Conservation (phyloP, 2,329 filamentous ascomycete genomes). For the Calonectria ilicicola region DNA sequence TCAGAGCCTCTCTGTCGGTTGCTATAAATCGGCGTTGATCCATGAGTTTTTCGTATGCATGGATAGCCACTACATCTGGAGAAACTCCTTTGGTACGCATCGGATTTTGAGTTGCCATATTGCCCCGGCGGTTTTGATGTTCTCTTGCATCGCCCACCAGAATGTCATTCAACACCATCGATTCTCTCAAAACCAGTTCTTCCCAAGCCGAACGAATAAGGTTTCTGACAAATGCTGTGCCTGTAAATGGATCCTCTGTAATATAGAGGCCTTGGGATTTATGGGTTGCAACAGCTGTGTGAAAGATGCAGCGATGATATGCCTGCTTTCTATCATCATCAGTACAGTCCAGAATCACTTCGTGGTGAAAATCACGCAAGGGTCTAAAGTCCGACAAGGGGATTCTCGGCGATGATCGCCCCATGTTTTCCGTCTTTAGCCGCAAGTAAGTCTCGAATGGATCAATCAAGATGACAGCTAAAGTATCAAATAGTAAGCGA, state of each 20-base stretch:
- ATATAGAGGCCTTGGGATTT: neutral
- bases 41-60: neutral
- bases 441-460: neutral
- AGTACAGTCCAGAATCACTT: neutral
- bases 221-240: neutral
- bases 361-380: neutral
- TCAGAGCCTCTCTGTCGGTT: neutral
- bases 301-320: neutral
- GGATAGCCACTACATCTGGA: neutral
- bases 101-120: neutral
- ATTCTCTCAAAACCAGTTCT: neutral
- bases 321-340: neutral
- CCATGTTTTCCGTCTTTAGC: neutral
- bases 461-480: neutral
- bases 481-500: neutral
- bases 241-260: neutral
- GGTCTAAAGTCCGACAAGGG: neutral
- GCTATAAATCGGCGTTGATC: neutral
- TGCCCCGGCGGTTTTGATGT: neutral
- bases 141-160: neutral
- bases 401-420: neutral
- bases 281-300: neutral
- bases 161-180: neutral
- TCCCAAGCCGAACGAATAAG: neutral
- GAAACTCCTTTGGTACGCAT: neutral